phyloP scores from a whole-genome alignment of 2,329 filamentous ascomycete genomes.

The Alternaria ventricosa region DNA sequence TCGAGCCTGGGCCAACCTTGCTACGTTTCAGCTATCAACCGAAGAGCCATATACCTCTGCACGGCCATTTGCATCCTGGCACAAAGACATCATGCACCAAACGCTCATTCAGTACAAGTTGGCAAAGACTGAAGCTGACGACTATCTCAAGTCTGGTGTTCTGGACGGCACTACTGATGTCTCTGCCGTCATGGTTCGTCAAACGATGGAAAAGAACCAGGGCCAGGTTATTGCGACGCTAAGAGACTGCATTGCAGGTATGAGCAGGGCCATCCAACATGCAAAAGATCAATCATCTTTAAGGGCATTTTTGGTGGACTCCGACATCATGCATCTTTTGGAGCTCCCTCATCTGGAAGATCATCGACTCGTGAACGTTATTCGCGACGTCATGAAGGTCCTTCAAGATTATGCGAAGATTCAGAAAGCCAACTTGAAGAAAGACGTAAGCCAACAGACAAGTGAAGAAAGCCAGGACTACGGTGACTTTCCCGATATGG shows the following conservation, averaged over 20 bases:
- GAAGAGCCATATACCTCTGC: constrained; percentile 55
- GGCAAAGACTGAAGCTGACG: constrained; percentile 64
- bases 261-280: constrained; percentile 57
- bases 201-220: constrained; percentile 63
- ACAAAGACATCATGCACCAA: constrained; percentile 59
- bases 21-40: constrained; percentile 63
- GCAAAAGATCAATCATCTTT: constrained; percentile 51
- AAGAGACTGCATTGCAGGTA: constrained; percentile 58
- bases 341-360: constrained; percentile 60
- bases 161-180: constrained; percentile 49
- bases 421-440: constrained; percentile 20
- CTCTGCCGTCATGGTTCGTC: constrained; percentile 56
- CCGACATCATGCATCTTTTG: constrained; percentile 56
- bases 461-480: constrained; percentile 71
- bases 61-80: constrained; percentile 61
- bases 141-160: constrained; percentile 53
- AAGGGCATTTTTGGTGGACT: constrained; percentile 52
- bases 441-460: constrained; percentile 37
- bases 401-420: constrained; percentile 50
- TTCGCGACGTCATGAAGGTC: constrained; percentile 59
- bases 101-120: constrained; percentile 62
- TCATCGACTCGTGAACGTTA: constrained; percentile 52
- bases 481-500: constrained; percentile 64
- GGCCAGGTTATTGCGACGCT: constrained; percentile 63
- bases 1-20: constrained; percentile 63